Evolutionary conservation across 768 basidiomycete species (phyloP).

Genomic region (Suillus subaureus): DNA sequence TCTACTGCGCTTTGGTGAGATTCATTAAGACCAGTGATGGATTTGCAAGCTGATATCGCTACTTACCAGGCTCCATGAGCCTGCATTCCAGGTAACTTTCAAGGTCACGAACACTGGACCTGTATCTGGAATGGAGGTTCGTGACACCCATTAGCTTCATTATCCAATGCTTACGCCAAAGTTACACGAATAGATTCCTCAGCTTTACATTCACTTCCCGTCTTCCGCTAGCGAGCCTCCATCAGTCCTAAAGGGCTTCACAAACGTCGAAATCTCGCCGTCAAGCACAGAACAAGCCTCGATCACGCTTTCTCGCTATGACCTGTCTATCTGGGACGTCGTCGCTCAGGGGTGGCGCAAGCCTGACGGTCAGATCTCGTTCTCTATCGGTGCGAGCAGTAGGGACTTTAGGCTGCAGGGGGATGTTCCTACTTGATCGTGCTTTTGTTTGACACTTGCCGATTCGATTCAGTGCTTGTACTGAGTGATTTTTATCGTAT

Average conservation of each 20-base stretch:
- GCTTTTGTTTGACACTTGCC: constrained; percentile 5
- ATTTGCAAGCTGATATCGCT: background rate
- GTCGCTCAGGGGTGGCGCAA: constrained; percentile 61
- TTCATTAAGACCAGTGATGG: constrained; percentile 20
- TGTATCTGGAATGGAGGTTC: constrained; percentile 32
- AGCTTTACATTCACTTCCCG: constrained; percentile 70
- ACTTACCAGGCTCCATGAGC: constrained; percentile 27
- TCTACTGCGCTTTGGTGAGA: constrained; percentile 57
- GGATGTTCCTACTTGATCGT: background rate
- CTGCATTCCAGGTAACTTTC: constrained; percentile 34
- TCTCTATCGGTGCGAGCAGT: constrained; percentile 8
- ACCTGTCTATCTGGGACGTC: constrained; percentile 73
- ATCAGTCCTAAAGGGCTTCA: constrained; percentile 65
- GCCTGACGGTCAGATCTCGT: constrained; percentile 5
- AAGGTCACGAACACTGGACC: constrained; percentile 39
- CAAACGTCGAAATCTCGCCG: constrained; percentile 48
- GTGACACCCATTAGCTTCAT: constrained; percentile 2
- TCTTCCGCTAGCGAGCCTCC: constrained; percentile 63
- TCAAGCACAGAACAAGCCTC: constrained; percentile 46
- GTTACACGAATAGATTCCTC: constrained; percentile 50
- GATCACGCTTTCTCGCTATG: constrained; percentile 61
- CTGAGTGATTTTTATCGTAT: constrained; percentile 86
- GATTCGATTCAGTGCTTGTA: constrained; percentile 66
- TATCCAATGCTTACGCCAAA: constrained; percentile 2
- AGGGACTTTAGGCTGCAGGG: constrained; percentile 7